Base-by-base conservation (phyloP, 148 eudicot species). In the Fagopyrum esculentum region DNA sequence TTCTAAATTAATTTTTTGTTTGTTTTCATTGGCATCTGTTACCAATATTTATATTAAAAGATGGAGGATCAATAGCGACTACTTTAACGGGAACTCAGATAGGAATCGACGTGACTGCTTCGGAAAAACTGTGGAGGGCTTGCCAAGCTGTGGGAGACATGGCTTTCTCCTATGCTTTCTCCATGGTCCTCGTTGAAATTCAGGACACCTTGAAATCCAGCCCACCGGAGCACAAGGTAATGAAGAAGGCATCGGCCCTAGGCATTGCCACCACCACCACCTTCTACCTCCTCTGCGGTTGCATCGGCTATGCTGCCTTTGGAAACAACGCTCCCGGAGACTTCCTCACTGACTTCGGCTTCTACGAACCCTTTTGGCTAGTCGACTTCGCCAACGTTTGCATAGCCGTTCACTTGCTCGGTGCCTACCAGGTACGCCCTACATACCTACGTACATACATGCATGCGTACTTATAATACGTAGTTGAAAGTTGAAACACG, bases 301-400 rank as follows among this genome's bases (percentile, higher is more conserved):
- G 86, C 78, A 83, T 91, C 30, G 93, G 91, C 10, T 91, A 89
- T 73, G 97, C 91, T 43, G 93, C 91, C 19, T 89, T 91, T 63
- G 97, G 97, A 9, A 85, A 89, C 77, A 46, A 78, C 56, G 89
- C 97, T 19, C 91, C 90, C 0, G 93, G 97, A 1, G 86, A 87
- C 78, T 76, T 91, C 77, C 78, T 91, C 10, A 87, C 91, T 13
- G 90, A 89, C 3, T 90, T 90, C 68, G 91, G 92, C 49, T 89
- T 91, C 73, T 89, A 83, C 43, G 89, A 91, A 70, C 97, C 97
- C 6, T 91, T 79, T 60, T 91, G 91, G 93, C 50, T 91, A 59
- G 83, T 91, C 3, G 86, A 87, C 75, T 4, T 87, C 6, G 97
- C 91, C 69, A 89, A 91, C 46, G 69, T 83, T 17, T 89, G 80